A percentile compares a stretch with the other conserved stretches of the same genome.
Evolutionary conservation across 257 asterid species (phyloP).

Genomic region (Primulina huaijiensis): DNA sequence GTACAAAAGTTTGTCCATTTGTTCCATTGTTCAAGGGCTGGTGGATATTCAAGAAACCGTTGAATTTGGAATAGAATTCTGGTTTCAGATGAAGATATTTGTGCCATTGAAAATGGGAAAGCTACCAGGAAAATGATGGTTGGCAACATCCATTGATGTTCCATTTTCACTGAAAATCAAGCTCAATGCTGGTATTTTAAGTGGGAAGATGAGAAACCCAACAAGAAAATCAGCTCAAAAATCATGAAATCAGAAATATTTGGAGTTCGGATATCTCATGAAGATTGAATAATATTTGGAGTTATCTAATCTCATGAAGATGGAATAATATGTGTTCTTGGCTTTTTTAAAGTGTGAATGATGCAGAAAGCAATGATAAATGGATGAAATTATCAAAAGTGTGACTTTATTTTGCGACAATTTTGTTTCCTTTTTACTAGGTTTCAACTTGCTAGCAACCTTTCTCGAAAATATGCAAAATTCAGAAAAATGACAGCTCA

Average conservation of each 20-base stretch:
- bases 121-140: conserved; percentile 24
- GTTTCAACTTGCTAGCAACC: conserved; percentile 14
- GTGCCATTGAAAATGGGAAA: conserved; percentile 41
- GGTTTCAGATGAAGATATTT: conserved; percentile 50
- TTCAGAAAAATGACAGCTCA: not conserved
- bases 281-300: conserved; percentile 17
- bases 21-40: conserved; percentile 64
- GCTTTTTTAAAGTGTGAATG: conserved; percentile 4
- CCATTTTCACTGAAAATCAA: conserved; percentile 26
- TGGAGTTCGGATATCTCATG: conserved; percentile 19
- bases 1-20: conserved; percentile 84
- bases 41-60: conserved; percentile 72
- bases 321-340: conserved; percentile 9
- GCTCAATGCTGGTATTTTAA: not conserved
- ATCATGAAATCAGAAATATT: not conserved
- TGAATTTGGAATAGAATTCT: conserved; percentile 66
- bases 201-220: not conserved
- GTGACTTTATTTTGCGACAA: conserved; percentile 25
- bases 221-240: not conserved
- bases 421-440: conserved; percentile 27
- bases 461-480: conserved; percentile 15
- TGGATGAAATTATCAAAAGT: conserved; percentile 21
- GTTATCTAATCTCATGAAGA: conserved; percentile 24
- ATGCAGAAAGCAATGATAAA: conserved; percentile 16
- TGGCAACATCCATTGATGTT: conserved; percentile 14